Base-by-base conservation (phyloP, 2,329 filamentous ascomycete genomes). In the Ophiostoma ulmi region DNA sequence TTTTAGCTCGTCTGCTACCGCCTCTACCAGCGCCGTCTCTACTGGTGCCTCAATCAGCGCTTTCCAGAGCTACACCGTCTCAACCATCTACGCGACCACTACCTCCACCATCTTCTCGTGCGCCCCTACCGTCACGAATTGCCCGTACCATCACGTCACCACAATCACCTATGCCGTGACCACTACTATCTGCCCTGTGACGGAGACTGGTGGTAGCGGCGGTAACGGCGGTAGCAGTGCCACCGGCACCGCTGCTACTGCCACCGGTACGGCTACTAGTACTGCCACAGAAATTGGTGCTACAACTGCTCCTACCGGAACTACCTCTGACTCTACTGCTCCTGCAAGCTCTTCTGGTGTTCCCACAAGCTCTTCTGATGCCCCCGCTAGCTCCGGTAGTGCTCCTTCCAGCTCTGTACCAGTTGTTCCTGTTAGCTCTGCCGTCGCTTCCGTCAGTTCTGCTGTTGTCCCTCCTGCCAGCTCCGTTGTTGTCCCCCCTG, bases 141-240 rank as follows among this genome's bases (percentile, higher is more conserved):
- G 77, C 74, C 77, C 77, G 8, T 73, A 69, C 64, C 72, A 73
- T 61, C 61, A 73, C 58, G 74, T 76, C 31, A 77, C 76, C 22
- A 75, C 75, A 22, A 73, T 77, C 74, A 75, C 77, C 55, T 73
- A 78, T 58, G 74, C 77, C 63, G 70, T 72, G 17, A 69, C 75
- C 52, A 83, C 80, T 63, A 83, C 81, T 5, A 76, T 82, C 70
- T 82, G 81, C 78, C 81, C 82, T 13, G 78, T 83, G 31, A 75
- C 74, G 35, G 72, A 71, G 48, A 69, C 72, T 1, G 48, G 36
- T 20, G 66, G 61, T 13, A 20, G 48, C 1, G 68, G 44, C 31
- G 22, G 20, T 14, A 35, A 11, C 38, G 44, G 44, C 35, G 44
- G 61, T 35, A 48, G 22, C 36, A 52, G 55, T 58, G n/a, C 26